Percentiles rank a stretch among this genome's conserved stretches.
Evolutionary conservation across 2,329 filamentous ascomycete genomes (phyloP).

Genomic region (Lachnum nothofagi): DNA sequence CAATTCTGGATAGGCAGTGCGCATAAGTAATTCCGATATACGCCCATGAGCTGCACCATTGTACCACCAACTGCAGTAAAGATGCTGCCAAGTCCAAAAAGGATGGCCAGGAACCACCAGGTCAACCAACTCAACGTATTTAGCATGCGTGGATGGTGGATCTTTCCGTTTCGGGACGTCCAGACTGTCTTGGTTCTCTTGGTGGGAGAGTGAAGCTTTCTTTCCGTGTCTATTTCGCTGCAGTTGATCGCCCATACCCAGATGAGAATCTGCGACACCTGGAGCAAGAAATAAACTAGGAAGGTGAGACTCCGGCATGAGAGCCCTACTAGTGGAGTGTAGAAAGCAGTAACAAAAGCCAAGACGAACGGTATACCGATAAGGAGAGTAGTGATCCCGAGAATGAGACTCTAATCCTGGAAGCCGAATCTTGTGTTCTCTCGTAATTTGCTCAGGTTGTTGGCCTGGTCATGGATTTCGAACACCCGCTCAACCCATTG

Average conservation of each 20-base stretch:
- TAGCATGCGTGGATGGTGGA: not conserved
- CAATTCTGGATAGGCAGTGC: slow-evolving; percentile 2
- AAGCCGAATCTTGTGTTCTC: slow-evolving; percentile 9
- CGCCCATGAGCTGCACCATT: slow-evolving; percentile 20
- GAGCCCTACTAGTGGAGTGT: slow-evolving; percentile 32
- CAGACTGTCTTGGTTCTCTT: slow-evolving; percentile 7
- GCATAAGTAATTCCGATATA: slow-evolving; percentile 10
- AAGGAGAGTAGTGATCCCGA: slow-evolving; percentile 14
- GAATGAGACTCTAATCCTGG: slow-evolving; percentile 15
- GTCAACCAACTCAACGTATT: not conserved
- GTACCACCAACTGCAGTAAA: slow-evolving; percentile 15
- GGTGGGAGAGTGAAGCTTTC: slow-evolving; percentile 1
- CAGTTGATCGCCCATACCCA: slow-evolving; percentile 17
- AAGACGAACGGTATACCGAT: slow-evolving; percentile 25
- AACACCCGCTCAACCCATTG: slow-evolving; percentile 15
- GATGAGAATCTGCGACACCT: slow-evolving; percentile 29
- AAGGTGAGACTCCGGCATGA: slow-evolving; percentile 34
- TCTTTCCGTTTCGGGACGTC: slow-evolving; percentile 1
- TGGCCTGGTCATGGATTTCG: slow-evolving; percentile 12
- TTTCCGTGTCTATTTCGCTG: slow-evolving; percentile 11
- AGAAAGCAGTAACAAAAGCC: slow-evolving; percentile 33
- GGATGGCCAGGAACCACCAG: slow-evolving; percentile 13
- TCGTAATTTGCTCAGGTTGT: slow-evolving; percentile 15
- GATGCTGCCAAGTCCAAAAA: slow-evolving; percentile 13
- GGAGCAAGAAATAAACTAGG: slow-evolving; percentile 32